phyloP scores from a whole-genome alignment of 176 grass and related monocot genomes.

The Phyllostachys edulis region DNA sequence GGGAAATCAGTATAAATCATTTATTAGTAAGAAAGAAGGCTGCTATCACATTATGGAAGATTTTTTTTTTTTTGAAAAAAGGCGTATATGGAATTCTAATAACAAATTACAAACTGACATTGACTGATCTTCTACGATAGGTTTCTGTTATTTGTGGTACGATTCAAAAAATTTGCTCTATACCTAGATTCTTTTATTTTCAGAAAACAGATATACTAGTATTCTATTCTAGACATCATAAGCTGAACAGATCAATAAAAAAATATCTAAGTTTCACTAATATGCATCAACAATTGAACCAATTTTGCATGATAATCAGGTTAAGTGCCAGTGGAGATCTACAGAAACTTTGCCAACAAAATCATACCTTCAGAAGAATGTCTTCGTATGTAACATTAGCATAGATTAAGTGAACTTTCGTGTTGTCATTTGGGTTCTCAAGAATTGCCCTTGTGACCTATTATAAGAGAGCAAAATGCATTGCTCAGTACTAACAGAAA shows the following conservation, averaged over 20 bases:
- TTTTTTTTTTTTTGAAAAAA: not conserved
- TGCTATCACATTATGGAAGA: not conserved
- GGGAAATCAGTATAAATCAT: not conserved
- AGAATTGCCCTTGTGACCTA: conserved; percentile 88
- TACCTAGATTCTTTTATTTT: not conserved
- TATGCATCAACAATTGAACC: not conserved
- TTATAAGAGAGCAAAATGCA: conserved; percentile 12
- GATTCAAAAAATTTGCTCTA: not conserved
- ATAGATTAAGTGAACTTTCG: conserved; percentile 81
- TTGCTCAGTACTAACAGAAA: conserved; percentile 10
- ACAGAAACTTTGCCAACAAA: not conserved
- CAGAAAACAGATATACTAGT: not conserved
- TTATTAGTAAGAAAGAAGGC: not conserved
- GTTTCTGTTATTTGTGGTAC: not conserved
- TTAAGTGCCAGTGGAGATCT: conserved; percentile 1
- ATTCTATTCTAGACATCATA: not conserved
- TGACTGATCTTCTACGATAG: not conserved
- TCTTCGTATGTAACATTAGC: conserved; percentile 83
- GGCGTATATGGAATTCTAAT: not conserved
- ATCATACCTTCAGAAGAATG: conserved; percentile 80
- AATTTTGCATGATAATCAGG: not conserved
- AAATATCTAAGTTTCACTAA: not conserved
- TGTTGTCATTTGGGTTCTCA: conserved; percentile 75
- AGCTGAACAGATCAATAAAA: not conserved
- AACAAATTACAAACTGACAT: not conserved